Base-by-base conservation (phyloP, 2,329 filamentous ascomycete species). In the Fusarium buharicum region DNA sequence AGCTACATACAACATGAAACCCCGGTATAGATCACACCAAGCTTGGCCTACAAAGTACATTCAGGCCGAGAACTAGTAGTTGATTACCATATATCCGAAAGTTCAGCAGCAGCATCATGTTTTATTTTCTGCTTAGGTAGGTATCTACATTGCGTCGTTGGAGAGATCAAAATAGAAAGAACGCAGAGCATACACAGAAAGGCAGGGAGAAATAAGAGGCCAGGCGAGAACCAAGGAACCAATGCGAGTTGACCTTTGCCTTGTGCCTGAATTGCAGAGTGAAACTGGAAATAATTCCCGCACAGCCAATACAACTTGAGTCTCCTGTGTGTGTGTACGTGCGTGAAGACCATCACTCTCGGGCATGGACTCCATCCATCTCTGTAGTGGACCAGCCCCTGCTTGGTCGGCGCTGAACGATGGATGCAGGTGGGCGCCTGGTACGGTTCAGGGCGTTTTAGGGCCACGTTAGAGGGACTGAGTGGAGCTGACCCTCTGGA, bases 281-380 rank as follows among this genome's bases (percentile, higher is more conserved):
- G 59, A 53, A 46, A 46, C 49, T 49, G 37, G 34, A 38, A 16
- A 53, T 48, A 64, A 61, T 61, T 56, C 60, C 60, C 55, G 60
- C 55, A 64, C 41, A 56, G 37, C 60, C 60, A 64, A 64, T 64
- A 55, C 60, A 45, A 30, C 59, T 59, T 41, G 55, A 64, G 50
- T 46, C 34, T 22, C 40, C 22, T 8, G 22, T 8, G 22, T 8
- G 22, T 24, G 22, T 24, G 22, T 24, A 6, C 20, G 20, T 22
- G 22, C 22, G 45, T 16, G 47, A 31, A 27, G 18, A 30, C 28
- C 17, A 10, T 44, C 30, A 34, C 48, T 41, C 34, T 16, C 45
- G n/a, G n/a, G n/a, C n/a, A n/a, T n/a, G n/a, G n/a, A 27, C 10
- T 59, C 40, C 3, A 6, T 24, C 22, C 6, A 24, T 24, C 22